Evolutionary conservation across 192 early-diverging fungal genomes (phyloP), one percentile per base, ranked within the genome.

Genomic region (Oehlia diaphana): DNA sequence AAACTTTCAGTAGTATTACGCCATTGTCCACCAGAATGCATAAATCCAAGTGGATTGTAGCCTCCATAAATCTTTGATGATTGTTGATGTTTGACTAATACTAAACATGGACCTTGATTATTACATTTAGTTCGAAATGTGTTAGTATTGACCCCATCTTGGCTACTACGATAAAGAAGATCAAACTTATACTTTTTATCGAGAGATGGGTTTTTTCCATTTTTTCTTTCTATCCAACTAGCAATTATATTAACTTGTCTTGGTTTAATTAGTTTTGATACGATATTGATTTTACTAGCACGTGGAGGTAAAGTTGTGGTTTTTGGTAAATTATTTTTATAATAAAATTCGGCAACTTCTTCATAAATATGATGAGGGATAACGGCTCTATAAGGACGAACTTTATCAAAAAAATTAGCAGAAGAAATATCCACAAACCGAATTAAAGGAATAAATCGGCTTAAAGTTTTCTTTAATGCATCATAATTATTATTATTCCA

Each of bases 351-450:
- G 10, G 63, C 10, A n/a, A 76, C 9, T 4, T 76, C 62, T 23
- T 61, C 62, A 23, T 63, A 49, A 31, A 44, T 39, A 37, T 76
- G 26, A 23, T 35, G 6, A 13, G 74, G 50, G 23, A 76, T 31
- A 13, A 76, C 63, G 9, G 62, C 4, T 33, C 21, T 37, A 26
- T 63, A 76, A 39, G 74, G 74, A 19, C 58, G 33, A 61, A 76
- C 35, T 33, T 64, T 47, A 47, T 47, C 44, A 47, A 47, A 47
- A 12, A 47, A 47, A 47, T 47, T 10, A 47, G 44, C 9, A 28
- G 63, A n/a, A n/a, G 39, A n/a, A 49, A 76, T 76, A 1, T 76
- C 58, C 9, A 63, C 62, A 64, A 63, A 63, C 44, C 74, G 28
- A 12, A 76, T 76, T 5, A 76, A 28, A n/a, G 74, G 62, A 6